These are phyloP conservation scores for Primulina eburnea DNA, from an alignment of 257 asterid genomes.

Conservation along the genomic window DNA sequence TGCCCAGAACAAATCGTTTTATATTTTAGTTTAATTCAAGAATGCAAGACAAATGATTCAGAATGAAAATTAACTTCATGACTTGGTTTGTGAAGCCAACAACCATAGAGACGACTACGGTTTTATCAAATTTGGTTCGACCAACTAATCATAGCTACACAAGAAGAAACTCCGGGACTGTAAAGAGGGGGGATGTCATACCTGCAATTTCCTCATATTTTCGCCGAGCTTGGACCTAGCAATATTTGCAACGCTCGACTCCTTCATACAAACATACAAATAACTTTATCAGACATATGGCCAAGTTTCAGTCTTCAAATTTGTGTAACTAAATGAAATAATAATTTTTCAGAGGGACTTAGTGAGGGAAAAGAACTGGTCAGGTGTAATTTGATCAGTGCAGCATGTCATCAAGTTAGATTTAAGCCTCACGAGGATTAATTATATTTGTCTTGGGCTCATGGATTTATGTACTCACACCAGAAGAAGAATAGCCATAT, in stretches of 20 bases:
- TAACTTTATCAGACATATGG: background rate
- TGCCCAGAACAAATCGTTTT: slow-evolving; percentile 24
- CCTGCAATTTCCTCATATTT: slow-evolving; percentile 84
- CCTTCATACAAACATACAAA: slow-evolving; percentile 43
- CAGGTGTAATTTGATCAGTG: background rate
- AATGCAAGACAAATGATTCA: background rate
- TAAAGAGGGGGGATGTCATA: slow-evolving; percentile 19
- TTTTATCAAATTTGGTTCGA: background rate
- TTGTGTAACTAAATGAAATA: background rate
- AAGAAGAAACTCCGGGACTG: background rate
- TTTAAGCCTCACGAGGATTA: background rate
- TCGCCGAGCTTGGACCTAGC: slow-evolving; percentile 72
- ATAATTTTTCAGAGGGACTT: background rate
- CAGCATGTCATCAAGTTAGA: background rate
- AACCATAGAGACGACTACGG: too few species aligned
- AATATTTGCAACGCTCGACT: slow-evolving; percentile 52
- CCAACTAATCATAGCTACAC: background rate
- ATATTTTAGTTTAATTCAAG: background rate
- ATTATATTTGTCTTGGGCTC: background rate
- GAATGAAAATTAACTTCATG: background rate
- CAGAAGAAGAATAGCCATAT: slow-evolving; percentile 69
- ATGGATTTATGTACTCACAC: slow-evolving; percentile 40
- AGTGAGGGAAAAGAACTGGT: background rate
- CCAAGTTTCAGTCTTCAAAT: slow-evolving; percentile 1
- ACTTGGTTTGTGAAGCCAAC: background rate